Conservation (phyloP, 2,329 filamentous ascomycete genomes). For the Fusarium abutilonis region DNA sequence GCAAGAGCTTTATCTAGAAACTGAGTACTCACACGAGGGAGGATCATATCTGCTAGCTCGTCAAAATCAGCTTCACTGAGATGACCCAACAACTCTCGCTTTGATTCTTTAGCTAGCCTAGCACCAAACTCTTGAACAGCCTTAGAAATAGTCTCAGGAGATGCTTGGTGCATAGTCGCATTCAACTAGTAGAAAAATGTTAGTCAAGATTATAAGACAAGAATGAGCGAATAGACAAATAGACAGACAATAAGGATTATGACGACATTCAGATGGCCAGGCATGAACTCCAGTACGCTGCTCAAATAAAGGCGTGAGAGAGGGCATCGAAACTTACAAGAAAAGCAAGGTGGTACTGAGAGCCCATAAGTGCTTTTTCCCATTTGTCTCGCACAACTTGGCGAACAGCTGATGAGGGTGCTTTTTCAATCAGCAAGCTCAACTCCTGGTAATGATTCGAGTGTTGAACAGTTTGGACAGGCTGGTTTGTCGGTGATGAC, state of each 20-base stretch:
- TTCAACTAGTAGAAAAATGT: constrained; percentile 56
- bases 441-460: constrained; percentile 41
- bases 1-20: constrained; percentile 66
- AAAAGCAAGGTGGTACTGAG: constrained; percentile 63
- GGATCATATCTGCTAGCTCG: constrained; percentile 54
- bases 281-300: not conserved
- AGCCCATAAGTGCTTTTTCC: constrained; percentile 61
- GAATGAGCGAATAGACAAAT: not conserved
- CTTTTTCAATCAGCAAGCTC: constrained; percentile 50
- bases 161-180: constrained; percentile 58
- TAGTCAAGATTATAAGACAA: constrained; percentile 28
- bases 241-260: not conserved
- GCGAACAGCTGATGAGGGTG: constrained; percentile 58
- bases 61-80: constrained; percentile 57
- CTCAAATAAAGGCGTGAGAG: not conserved
- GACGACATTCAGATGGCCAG: not conserved
- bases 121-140: constrained; percentile 59
- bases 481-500: constrained; percentile 4
- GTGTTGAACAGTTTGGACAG: constrained; percentile 42
- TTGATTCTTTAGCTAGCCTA: constrained; percentile 55
- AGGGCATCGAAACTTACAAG: constrained; percentile 56
- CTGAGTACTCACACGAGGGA: constrained; percentile 57
- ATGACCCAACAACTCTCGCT: constrained; percentile 55
- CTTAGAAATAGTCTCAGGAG: constrained; percentile 49
- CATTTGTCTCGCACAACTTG: constrained; percentile 61